Base-by-base conservation (phyloP, 345 rosid genomes). In the Boechera divaricarpa region DNA sequence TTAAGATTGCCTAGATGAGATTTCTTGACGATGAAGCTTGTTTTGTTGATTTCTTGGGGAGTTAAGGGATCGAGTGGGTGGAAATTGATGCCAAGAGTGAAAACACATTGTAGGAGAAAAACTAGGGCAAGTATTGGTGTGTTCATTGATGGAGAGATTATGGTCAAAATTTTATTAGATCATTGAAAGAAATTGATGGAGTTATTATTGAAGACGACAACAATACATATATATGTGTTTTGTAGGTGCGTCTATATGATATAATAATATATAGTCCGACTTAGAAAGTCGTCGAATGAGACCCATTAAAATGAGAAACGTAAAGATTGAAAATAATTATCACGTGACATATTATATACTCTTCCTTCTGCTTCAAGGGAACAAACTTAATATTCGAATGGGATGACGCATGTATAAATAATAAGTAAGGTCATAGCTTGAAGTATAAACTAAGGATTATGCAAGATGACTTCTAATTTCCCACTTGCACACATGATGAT, bases 11-110 rank as follows among this genome's bases (percentile, higher is more conserved):
- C 80, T 31, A 86, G 65, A 6, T 31, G 77, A 11, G 88, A 85
- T 10, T 81, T 82, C 12, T 78, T 80, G 56, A 90, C 48, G 51
- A 86, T 82, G 69, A 63, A 63, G 57, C 78, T 77, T 70, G 80
- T 57, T 76, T 80, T 87, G 81, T 84, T 85, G 80, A 90, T 81
- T 82, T 90, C 98, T 2, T 79, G 49, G 2, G 86, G 83, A 41
- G 70, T 80, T 2, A 90, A 85, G 47, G 96, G 91, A 74, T 90
- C 92, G 38, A 90, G 85, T 15, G 96, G 96, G 76, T 92, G 94
- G 67, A 76, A 63, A 78, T 49, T 68, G 68, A 79, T 72, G 78
- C 82, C 21, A 63, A 65, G 21, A 32, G 61, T 52, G 55, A 56
- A 58, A 39, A 64, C 74, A 72, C 61, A 68, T 49, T 78, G 84